A percentile compares a stretch with the other conserved stretches of the same genome.
Conservation (phyloP, 805 yeast species). For the Saccharomycopsis sp. region DNA sequence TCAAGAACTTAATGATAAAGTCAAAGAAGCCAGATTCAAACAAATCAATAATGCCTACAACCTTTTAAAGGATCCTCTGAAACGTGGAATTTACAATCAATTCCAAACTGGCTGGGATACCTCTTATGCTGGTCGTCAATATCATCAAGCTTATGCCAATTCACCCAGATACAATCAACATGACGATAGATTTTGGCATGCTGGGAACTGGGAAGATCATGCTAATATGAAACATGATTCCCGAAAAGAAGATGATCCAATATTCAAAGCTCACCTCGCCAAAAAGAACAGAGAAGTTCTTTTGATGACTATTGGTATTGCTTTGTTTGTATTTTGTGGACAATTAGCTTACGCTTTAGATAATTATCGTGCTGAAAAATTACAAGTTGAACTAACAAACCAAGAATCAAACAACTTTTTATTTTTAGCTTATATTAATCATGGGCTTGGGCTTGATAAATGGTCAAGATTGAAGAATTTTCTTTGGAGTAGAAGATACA, state of each 20-base stretch:
- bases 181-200: conserved; percentile 33
- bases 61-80: conserved; percentile 24
- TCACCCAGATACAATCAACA: conserved; percentile 1
- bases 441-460: conserved; percentile 28
- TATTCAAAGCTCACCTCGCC: conserved; percentile 21
- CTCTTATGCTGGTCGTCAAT: not conserved
- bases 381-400: conserved; percentile 18
- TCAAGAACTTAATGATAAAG: conserved; percentile 18
- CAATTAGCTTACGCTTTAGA: conserved; percentile 28
- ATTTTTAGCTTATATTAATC: conserved; percentile 27
- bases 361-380: conserved; percentile 29
- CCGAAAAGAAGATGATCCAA: conserved; percentile 18
- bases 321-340: conserved; percentile 23
- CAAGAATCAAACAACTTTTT: conserved; percentile 24
- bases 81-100: conserved; percentile 25
- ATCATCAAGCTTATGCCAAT: not conserved
- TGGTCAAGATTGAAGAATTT: conserved; percentile 29
- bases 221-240: conserved; percentile 20
- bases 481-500: conserved; percentile 26
- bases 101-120: conserved; percentile 31
- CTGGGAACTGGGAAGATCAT: conserved; percentile 43
- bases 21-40: conserved; percentile 30
- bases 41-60: conserved; percentile 27
- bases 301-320: conserved; percentile 24
- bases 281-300: conserved; percentile 18